Evolutionary conservation across 768 basidiomycete species (phyloP).

Genomic region (Cyathus striatus): DNA sequence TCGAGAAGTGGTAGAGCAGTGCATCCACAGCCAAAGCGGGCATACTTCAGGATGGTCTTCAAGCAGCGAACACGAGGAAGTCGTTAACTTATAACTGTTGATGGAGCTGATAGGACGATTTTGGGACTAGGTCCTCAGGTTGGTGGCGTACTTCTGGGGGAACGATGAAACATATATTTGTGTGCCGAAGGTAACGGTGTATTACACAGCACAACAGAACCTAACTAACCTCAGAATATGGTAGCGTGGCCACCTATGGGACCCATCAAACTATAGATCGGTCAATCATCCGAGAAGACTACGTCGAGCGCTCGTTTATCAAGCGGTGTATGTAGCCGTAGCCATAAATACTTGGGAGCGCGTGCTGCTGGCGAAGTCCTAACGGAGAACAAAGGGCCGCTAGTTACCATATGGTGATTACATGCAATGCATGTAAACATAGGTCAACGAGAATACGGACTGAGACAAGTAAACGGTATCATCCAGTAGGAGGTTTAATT

Average conservation of each 20-base stretch:
- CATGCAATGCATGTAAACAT: too few species aligned
- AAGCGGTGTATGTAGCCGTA: too few species aligned
- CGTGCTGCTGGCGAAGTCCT: too few species aligned
- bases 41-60: not conserved
- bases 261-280: not conserved
- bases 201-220: not conserved
- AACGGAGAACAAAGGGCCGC: not conserved
- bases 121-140: not conserved
- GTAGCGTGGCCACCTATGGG: not conserved
- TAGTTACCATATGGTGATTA: too few species aligned
- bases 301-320: not conserved
- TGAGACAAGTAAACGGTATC: too few species aligned
- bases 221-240: not conserved
- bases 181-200: slow-evolving; percentile 11
- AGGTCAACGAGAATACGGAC: too few species aligned
- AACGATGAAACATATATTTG: not conserved
- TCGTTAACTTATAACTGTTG: not conserved
- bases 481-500: too few species aligned
- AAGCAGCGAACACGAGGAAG: not conserved
- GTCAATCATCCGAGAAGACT: not conserved
- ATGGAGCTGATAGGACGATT: not conserved
- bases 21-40: not conserved
- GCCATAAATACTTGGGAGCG: too few species aligned
- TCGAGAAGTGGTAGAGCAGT: slow-evolving; percentile 11
- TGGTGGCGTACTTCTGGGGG: not conserved